Evolutionary conservation across 139 green algal species (phyloP), one percentile per base, ranked within the genome.

Genomic region (Auxenochlorella pyrenoidosa): DNA sequence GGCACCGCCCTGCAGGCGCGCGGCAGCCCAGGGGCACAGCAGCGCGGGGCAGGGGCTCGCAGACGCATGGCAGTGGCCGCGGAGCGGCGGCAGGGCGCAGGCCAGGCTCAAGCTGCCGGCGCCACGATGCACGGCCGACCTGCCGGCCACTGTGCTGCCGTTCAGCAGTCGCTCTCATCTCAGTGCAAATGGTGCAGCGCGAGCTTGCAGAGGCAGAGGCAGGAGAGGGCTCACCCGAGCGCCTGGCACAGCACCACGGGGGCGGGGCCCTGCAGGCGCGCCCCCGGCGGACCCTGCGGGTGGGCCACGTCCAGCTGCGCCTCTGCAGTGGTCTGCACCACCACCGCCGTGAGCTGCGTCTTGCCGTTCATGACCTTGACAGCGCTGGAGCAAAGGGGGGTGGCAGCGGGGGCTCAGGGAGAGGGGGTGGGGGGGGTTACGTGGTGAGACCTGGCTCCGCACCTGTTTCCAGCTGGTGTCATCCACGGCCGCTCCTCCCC

Each of bases 161-260:
- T n/a, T n/a, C n/a, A n/a, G n/a, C n/a, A n/a, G n/a, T n/a, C n/a
- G n/a, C n/a, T n/a, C n/a, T n/a, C n/a, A n/a, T n/a, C n/a, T n/a
- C n/a, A n/a, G n/a, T n/a, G n/a, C n/a, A n/a, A n/a, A n/a, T n/a
- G n/a, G n/a, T n/a, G n/a, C n/a, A n/a, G n/a, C n/a, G n/a, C n/a
- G n/a, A n/a, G n/a, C n/a, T n/a, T n/a, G n/a, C n/a, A n/a, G n/a
- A n/a, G n/a, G n/a, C n/a, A n/a, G n/a, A n/a, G n/a, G n/a, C n/a
- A n/a, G n/a, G n/a, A n/a, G n/a, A n/a, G n/a, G n/a, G n/a, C 79
- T 58, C 79, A 71, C 43, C 84, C 89, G 15, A 91, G 86, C 40
- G 85, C 76, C 79, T 91, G 85, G 79, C 89, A 91, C 13, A 91
- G 44, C 19, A 90, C 89, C 43, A 91, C 79, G 6, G 89, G 65